Conservation (phyloP, 2,329 filamentous ascomycete species). For the Aspergillus jensenii region DNA sequence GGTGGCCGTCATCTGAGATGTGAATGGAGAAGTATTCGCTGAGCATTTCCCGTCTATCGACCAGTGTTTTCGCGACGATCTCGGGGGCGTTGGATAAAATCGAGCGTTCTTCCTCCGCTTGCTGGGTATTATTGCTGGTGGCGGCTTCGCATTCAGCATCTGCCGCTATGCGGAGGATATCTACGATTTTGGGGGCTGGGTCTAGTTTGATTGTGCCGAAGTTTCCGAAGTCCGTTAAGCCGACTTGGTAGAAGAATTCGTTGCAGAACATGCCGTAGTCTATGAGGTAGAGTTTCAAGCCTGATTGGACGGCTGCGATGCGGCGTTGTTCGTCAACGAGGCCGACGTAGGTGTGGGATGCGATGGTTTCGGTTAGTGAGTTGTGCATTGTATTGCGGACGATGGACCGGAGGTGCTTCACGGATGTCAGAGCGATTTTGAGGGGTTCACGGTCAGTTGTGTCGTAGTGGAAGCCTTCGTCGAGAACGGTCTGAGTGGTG, state of each 20-base stretch:
- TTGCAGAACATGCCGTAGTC: conserved; percentile 86
- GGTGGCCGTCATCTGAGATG: conserved; percentile 72
- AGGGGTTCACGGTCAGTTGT: conserved; percentile 67
- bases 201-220: conserved; percentile 82
- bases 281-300: conserved; percentile 86
- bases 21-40: conserved; percentile 89
- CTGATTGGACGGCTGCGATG: conserved; percentile 88
- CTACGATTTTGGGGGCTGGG: conserved; percentile 69
- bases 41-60: conserved; percentile 80
- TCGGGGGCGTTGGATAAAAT: conserved; percentile 67
- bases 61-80: conserved; percentile 65
- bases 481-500: conserved; percentile 21
- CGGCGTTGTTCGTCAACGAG: conserved; percentile 84
- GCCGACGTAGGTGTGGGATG: conserved; percentile 87
- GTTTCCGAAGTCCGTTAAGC: conserved; percentile 92
- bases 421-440: conserved; percentile 73
- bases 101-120: conserved; percentile 48
- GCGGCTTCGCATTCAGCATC: conserved; percentile 62
- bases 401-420: conserved; percentile 78
- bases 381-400: conserved; percentile 82
- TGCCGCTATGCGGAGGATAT: conserved; percentile 71
- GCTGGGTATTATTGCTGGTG: conserved; percentile 16
- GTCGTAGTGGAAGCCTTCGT: conserved; percentile 68
- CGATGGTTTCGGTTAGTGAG: conserved; percentile 82
- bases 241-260: conserved; percentile 95